phyloP scores from a whole-genome alignment of 108 stramenopile species.

The Skeletonema costatum region DNA sequence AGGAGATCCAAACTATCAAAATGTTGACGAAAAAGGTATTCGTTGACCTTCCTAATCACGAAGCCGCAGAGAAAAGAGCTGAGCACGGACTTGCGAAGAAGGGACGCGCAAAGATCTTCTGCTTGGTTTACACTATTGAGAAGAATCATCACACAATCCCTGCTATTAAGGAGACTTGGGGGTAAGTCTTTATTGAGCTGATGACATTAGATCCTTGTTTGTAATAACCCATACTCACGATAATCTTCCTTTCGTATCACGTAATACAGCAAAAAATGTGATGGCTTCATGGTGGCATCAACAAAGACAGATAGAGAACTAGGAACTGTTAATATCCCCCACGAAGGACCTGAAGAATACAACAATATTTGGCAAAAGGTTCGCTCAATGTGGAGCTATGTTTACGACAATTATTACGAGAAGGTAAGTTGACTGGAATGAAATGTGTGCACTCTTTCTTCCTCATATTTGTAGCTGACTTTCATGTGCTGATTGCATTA shows the following conservation, averaged over 20 bases:
- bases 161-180: conserved; percentile 77
- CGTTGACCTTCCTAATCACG: conserved; percentile 60
- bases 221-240: neutral
- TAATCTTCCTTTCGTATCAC: neutral
- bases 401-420: conserved; percentile 90
- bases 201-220: neutral
- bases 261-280: conserved; percentile 80
- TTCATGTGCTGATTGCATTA: neutral
- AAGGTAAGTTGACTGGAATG: conserved; percentile 60
- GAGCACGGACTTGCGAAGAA: conserved; percentile 46
- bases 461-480: conserved; percentile 1
- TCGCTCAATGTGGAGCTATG: conserved; percentile 93
- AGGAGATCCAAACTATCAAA: conserved; percentile 62
- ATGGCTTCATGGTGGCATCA: conserved; percentile 96
- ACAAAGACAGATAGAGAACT: conserved; percentile 77
- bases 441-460: conserved; percentile 32
- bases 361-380: conserved; percentile 99
- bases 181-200: conserved; percentile 41
- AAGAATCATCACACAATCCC: conserved; percentile 67
- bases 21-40: conserved; percentile 79
- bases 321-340: conserved; percentile 87
- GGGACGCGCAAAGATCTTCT: conserved; percentile 83
- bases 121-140: conserved; percentile 85
- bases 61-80: conserved; percentile 58
- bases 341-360: conserved; percentile 95